These are phyloP conservation scores for Hyparrhenia diplandra DNA, from an alignment of 176 grass and related monocot species.

Conservation along the genomic window DNA sequence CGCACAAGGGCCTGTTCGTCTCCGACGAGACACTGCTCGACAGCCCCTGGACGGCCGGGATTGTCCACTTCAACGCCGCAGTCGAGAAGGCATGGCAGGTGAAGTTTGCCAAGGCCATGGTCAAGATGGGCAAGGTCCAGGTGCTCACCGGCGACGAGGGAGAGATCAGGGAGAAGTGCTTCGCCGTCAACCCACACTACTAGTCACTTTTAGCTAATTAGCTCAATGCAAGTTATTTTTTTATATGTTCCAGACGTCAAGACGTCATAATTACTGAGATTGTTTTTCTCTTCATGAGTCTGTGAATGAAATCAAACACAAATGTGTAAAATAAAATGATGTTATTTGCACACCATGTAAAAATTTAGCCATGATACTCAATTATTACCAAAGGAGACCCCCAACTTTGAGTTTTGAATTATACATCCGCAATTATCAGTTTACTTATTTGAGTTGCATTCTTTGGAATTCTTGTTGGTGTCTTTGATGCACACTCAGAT, in stretches of 20 bases:
- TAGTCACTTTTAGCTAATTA: background rate
- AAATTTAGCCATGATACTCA: no score
- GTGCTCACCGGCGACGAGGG: slow-evolving; percentile 11
- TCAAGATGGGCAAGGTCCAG: slow-evolving; percentile 30
- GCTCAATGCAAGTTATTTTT: background rate
- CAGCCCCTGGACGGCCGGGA: background rate
- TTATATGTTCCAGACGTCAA: background rate
- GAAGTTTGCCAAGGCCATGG: slow-evolving; percentile 19
- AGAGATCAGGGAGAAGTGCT: slow-evolving; percentile 23
- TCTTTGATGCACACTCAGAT: no score
- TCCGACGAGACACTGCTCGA: slow-evolving; percentile 50
- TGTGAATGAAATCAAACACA: no score
- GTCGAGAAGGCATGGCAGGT: slow-evolving; percentile 10
- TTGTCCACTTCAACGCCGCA: background rate
- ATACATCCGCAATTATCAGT: no score
- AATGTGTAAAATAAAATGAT: no score
- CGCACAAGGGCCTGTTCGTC: slow-evolving; percentile 14
- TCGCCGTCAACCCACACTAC: background rate
- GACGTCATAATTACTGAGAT: background rate
- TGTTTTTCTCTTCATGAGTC: background rate
- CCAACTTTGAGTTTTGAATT: no score
- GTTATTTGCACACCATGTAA: no score
- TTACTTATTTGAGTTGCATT: no score
- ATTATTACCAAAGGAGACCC: no score
- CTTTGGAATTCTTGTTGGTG: no score